Base-by-base conservation (phyloP, 2,329 filamentous ascomycete species). In the Neonectria sp. region DNA sequence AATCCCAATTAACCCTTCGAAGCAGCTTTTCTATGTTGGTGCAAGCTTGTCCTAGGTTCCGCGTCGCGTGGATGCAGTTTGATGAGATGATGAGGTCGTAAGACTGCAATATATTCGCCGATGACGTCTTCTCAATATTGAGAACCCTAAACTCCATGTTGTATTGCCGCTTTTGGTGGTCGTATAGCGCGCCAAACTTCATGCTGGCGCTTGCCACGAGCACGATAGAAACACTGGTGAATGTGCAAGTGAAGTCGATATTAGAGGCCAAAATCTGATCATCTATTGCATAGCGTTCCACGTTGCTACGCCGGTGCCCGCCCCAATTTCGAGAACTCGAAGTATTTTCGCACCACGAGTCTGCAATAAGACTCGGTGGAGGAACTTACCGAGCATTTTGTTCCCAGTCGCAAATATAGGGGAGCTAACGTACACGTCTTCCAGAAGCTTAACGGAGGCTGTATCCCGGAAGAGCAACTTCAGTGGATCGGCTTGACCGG, bases 241-340 rank as follows among this genome's bases (percentile, higher is more conserved):
- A 82, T 0, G 80, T 82, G 62, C 85, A 85, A 6, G 76, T 62
- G n/a, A 84, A 68, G 0, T 68, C 64, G 3, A 81, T 60, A 9
- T 69, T 71, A 0, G 62, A 55, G 0, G 25, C 25, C 1, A 59
- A 64, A 3, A 86, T 72, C 1, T 63, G 46, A 0, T 75, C 64
- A 21, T 21, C 21, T 21, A 21, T 21, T 21, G 21, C 0, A 82
- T 61, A 2, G 85, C 27, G 1, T 72, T 60, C 12, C 66, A 69
- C 0, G 84, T 82, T 0, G 84, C 85, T 0, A 80, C 82, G 3
- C 84, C 83, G 1, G 82, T 84, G 12, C 83, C 83, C 0, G 78
- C 82, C 0, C 84, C 83, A 8, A 85, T 67, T 69, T 85, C 83
- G 57, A 86, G 76, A 43, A 86, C 81, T 3, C 75, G 72, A n/a